phyloP scores from a whole-genome alignment of 2,329 filamentous ascomycete species.

The Colletotrichum brevisporum region DNA sequence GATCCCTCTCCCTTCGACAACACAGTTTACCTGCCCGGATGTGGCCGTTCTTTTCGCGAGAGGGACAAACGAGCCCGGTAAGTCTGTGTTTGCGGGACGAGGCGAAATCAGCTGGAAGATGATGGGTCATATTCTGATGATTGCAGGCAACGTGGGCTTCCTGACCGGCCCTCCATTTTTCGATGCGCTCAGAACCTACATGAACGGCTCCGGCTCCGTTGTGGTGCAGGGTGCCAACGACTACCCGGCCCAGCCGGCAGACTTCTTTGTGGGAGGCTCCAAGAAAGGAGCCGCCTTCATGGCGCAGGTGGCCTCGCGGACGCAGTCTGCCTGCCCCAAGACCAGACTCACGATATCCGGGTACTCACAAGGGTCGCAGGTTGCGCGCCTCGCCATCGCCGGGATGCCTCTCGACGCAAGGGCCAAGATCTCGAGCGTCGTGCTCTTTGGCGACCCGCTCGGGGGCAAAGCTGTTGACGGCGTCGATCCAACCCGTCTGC shows the following conservation, averaged over 20 bases:
- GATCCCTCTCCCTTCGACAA: slow-evolving; percentile 8
- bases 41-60: slow-evolving; percentile 39
- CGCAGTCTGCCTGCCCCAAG: slow-evolving; percentile 46
- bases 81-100: neutral
- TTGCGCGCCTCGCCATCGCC: slow-evolving; percentile 46
- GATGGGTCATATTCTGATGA: slow-evolving; percentile 5
- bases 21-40: slow-evolving; percentile 33
- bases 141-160: slow-evolving; percentile 47
- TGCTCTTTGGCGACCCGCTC: slow-evolving; percentile 49
- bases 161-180: slow-evolving; percentile 48
- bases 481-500: slow-evolving; percentile 42
- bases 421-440: slow-evolving; percentile 45
- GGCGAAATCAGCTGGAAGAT: neutral
- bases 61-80: slow-evolving; percentile 42
- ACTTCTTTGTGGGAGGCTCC: slow-evolving; percentile 33
- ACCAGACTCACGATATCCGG: slow-evolving; percentile 47
- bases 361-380: slow-evolving; percentile 48
- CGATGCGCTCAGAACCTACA: slow-evolving; percentile 42
- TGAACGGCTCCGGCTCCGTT: slow-evolving; percentile 41
- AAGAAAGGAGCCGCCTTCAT: slow-evolving; percentile 44
- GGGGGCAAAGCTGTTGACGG: slow-evolving; percentile 43
- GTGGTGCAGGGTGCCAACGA: slow-evolving; percentile 48
- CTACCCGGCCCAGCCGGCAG: slow-evolving; percentile 23
- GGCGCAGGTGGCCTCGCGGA: slow-evolving; percentile 50
- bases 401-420: slow-evolving; percentile 42